phyloP scores from a whole-genome alignment of 345 rosid species.

The Corchorus olitorius region DNA sequence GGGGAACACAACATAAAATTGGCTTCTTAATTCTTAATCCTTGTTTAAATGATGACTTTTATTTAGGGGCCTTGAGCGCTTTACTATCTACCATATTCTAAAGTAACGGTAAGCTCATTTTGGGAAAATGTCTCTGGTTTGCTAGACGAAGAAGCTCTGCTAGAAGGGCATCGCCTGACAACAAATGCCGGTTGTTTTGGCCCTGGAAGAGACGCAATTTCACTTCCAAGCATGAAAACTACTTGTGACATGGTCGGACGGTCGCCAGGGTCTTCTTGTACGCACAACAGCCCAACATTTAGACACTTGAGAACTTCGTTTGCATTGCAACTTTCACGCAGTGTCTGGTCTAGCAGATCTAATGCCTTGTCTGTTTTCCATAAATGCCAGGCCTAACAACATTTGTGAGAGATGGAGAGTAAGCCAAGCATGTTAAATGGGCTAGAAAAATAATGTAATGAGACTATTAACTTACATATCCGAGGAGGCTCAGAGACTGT shows the following conservation, averaged over 20 bases:
- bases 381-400: conserved; percentile 19
- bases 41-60: not conserved
- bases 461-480: conserved; percentile 41
- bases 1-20: not conserved
- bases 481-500: conserved; percentile 46
- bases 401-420: not conserved
- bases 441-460: not conserved
- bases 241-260: conserved; percentile 26
- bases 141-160: conserved; percentile 17
- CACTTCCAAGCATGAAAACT: conserved; percentile 18
- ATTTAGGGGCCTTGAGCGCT: no score
- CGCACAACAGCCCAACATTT: conserved; percentile 12
- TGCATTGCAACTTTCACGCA: conserved; percentile 5
- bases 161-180: conserved; percentile 14
- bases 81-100: conserved; percentile 16
- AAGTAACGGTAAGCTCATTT: conserved; percentile 15
- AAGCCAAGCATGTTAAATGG: not conserved
- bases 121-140: conserved; percentile 14
- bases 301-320: conserved; percentile 1
- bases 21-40: not conserved
- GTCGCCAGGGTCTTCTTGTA: conserved; percentile 21
- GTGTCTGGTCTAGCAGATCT: conserved; percentile 16
- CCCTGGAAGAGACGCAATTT: conserved; percentile 12
- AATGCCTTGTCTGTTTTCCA: conserved; percentile 20
- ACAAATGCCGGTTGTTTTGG: conserved; percentile 27